These are phyloP conservation scores for Filobasidium wieringae DNA, from an alignment of 768 basidiomycete genomes.

Conservation along the genomic window DNA sequence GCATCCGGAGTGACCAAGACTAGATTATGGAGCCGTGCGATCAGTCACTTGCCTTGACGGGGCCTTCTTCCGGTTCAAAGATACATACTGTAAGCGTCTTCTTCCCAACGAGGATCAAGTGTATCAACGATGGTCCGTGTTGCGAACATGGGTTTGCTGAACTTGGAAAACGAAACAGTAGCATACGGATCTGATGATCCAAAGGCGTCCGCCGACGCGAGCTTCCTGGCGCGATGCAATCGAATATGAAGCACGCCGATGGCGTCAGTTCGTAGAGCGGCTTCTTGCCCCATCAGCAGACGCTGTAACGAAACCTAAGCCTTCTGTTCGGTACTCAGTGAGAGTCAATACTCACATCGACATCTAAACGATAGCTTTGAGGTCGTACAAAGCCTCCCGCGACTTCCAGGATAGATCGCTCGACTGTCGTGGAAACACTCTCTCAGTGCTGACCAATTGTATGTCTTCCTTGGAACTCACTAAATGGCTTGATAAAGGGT, in stretches of 20 bases:
- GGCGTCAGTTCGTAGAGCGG: constrained; percentile 22
- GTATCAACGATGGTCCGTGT: constrained; percentile 35
- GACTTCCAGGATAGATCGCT: constrained; percentile 29
- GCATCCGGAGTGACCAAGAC: constrained; percentile 33
- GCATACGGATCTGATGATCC: constrained; percentile 38
- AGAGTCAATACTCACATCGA: constrained; percentile 21
- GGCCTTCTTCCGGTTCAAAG: too few relatives aligned
- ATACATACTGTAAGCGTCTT: constrained; percentile 36
- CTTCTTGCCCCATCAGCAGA: constrained; percentile 35
- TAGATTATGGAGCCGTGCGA: constrained; percentile 9
- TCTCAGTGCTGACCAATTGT: too few relatives aligned
- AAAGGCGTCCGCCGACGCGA: constrained; percentile 33
- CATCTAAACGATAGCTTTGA: constrained; percentile 34
- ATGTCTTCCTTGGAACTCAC: constrained; percentile 14
- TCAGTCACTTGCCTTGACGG: too few relatives aligned
- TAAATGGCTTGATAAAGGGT: constrained; percentile 34
- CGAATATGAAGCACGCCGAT: constrained; percentile 36
- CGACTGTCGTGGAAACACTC: neutral
- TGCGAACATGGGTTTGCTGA: constrained; percentile 34
- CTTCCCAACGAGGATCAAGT: constrained; percentile 37
- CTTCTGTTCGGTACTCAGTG: neutral
- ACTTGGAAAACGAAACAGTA: constrained; percentile 31
- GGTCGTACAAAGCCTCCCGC: constrained; percentile 36
- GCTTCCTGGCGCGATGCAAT: constrained; percentile 27
- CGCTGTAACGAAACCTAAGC: constrained; percentile 11